Conservation (phyloP, 2,329 filamentous ascomycete genomes). For the Diaporthe eres region DNA sequence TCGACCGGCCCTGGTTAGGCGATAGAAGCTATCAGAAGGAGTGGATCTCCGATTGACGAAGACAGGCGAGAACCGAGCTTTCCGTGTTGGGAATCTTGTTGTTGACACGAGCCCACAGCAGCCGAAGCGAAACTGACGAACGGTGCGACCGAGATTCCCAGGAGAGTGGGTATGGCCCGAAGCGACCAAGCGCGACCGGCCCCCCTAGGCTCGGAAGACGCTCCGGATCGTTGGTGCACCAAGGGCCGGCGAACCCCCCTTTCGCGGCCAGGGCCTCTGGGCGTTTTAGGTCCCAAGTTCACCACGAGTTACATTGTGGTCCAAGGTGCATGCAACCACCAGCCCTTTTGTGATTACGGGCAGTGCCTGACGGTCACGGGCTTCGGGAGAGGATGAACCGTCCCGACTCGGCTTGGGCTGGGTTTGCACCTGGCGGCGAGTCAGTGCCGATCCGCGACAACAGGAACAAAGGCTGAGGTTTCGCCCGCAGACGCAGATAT, state of each 20-base stretch:
- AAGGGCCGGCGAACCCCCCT: slow-evolving; percentile 31
- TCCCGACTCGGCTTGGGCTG: slow-evolving; percentile 17
- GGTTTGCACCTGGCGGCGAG: slow-evolving; percentile 8
- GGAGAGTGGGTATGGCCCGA: slow-evolving; percentile 31
- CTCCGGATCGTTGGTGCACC: slow-evolving; percentile 31
- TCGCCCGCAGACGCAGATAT: slow-evolving; percentile 6
- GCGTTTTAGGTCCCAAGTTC: slow-evolving; percentile 6
- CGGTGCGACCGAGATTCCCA: slow-evolving; percentile 41
- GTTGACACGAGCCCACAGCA: slow-evolving; percentile 33
- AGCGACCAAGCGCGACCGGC: slow-evolving; percentile 37
- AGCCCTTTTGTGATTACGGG: slow-evolving; percentile 24
- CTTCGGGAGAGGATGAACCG: not conserved
- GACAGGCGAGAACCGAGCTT: slow-evolving; percentile 35
- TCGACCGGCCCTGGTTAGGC: slow-evolving; percentile 18
- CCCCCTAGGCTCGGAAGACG: slow-evolving; percentile 33
- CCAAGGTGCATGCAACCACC: slow-evolving; percentile 14
- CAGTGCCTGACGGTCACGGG: slow-evolving; percentile 33
- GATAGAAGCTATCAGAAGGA: slow-evolving; percentile 37
- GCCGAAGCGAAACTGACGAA: slow-evolving; percentile 33
- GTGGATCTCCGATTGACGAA: slow-evolving; percentile 37
- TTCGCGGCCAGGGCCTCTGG: slow-evolving; percentile 5
- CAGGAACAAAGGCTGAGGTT: slow-evolving; percentile 22
- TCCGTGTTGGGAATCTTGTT: slow-evolving; percentile 23
- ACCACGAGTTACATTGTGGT: slow-evolving; percentile 4
- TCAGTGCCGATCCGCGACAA: slow-evolving; percentile 20